Evolutionary conservation across 1,139 yeast species (phyloP), one percentile per base, ranked within the genome.

Genomic region (Blastobotrys indianensis): DNA sequence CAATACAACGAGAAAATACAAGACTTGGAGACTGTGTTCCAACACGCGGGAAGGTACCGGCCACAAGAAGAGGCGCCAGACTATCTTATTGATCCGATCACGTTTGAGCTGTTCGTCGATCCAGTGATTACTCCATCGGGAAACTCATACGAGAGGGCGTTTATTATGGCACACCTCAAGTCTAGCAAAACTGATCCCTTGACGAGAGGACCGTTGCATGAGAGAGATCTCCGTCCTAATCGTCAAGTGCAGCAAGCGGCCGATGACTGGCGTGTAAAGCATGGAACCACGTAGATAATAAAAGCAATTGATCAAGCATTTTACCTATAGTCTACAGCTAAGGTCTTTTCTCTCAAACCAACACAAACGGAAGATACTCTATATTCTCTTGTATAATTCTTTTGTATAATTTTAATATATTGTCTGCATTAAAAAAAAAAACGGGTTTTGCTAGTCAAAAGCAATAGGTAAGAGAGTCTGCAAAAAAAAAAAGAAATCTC

Each of bases 61-160:
- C 49, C 44, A 48, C 44, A 37, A 35, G 34, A 41, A 4, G 70
- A 70, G 15, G 69, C 70, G 0, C 79, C 79, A 0, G 77, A 72
- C 31, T 64, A 63, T 44, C 57, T 73, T 15, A 49, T 72, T 13
- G 78, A 75, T 50, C 79, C 79, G 5, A 72, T 75, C 25, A 69
- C 77, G 1, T 73, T 70, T 56, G 68, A 69, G 40, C 50, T 74
- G 33, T 73, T 74, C 54, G 55, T 53, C 8, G 68, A 75, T 39
- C 79, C 79, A 0, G 79, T 75, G 5, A 60, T 74, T n/a, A 65
- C 75, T 11, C 76, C 75, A 10, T 68, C 75, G 20, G 79, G 79
- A 1, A 72, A 70, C 32, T 68, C 77, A 1, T 75, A 71, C 54
- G 79, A 75, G 51, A 64, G 69, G 46, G 51, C 71, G 1, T 62